Percentiles rank a stretch among this genome's conserved stretches.
These are phyloP conservation scores for Teratosphaeria gauchensis DNA, from an alignment of 2,329 filamentous ascomycete genomes.

Conservation along the genomic window DNA sequence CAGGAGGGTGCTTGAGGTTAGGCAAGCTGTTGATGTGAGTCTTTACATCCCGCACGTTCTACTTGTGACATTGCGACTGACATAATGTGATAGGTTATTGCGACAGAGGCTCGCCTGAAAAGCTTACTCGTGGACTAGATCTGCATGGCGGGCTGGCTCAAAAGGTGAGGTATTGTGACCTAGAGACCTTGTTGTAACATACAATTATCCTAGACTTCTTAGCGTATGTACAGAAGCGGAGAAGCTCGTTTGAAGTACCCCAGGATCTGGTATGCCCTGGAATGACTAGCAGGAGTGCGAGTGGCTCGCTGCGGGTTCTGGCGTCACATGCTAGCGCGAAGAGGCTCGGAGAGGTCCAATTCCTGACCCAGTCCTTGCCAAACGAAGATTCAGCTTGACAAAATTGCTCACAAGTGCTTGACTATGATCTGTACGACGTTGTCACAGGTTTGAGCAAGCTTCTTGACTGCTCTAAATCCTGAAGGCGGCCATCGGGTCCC, in stretches of 20 bases:
- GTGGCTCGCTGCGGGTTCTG: not conserved
- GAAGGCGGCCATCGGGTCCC: too few species aligned
- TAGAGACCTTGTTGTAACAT: not conserved
- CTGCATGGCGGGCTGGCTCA: not conserved
- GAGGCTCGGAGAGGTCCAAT: not conserved
- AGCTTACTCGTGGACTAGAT: constrained; percentile 65
- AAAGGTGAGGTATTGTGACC: not conserved
- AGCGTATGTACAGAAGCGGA: not conserved
- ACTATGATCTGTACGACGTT: too few species aligned
- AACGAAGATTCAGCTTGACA: too few species aligned
- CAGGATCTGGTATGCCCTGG: not conserved
- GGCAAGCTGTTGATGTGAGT: constrained; percentile 90
- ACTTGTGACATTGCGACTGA: not conserved
- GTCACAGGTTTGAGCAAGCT: too few species aligned
- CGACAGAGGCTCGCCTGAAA: constrained; percentile 79
- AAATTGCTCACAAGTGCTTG: too few species aligned
- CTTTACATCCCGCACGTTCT: constrained; percentile 1
- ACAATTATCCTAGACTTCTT: not conserved
- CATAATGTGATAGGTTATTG: constrained; percentile 57
- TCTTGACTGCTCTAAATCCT: too few species aligned
- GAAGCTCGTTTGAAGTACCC: not conserved
- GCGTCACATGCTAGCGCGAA: not conserved
- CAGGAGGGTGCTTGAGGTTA: constrained; percentile 84
- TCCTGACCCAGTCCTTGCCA: not conserved
- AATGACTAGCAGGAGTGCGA: not conserved